These are phyloP conservation scores for Rubia peregrina DNA, from an alignment of 305 asterid genomes.

Conservation along the genomic window DNA sequence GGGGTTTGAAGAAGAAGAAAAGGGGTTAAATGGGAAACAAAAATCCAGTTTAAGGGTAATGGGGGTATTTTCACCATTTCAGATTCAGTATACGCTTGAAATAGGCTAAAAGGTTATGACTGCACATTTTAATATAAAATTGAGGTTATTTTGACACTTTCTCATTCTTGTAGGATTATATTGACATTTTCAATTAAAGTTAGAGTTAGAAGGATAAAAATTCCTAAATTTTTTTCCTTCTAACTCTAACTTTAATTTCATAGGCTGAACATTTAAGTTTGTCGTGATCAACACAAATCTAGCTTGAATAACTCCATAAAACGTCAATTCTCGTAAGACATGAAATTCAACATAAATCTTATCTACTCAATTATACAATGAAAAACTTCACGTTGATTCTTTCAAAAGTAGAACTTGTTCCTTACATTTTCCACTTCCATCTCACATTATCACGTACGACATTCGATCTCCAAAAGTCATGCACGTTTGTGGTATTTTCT, in stretches of 20 bases:
- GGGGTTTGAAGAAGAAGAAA: too few species aligned
- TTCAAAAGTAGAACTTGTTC: neutral
- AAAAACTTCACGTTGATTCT: neutral
- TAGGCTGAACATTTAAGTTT: neutral
- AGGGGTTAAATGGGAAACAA: too few species aligned
- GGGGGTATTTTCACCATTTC: too few species aligned
- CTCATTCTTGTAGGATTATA: too few species aligned
- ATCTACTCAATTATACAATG: neutral
- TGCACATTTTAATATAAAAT: too few species aligned
- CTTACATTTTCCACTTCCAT: slow-evolving; percentile 1
- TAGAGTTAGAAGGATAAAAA: too few species aligned
- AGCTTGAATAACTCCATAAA: neutral
- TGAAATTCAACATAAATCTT: slow-evolving; percentile 3
- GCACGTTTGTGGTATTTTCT: neutral
- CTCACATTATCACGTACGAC: neutral
- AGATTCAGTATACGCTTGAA: too few species aligned
- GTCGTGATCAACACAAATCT: neutral
- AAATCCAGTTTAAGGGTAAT: too few species aligned
- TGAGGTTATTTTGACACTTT: too few species aligned
- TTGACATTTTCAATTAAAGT: too few species aligned
- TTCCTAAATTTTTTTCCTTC: too few species aligned
- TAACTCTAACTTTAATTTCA: neutral
- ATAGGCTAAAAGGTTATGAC: too few species aligned
- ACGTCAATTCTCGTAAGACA: neutral
- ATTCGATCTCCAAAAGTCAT: neutral